Evolutionary conservation across 352 stramenopile species (phyloP).

Genomic region (Phytopythium chamaehyphon): DNA sequence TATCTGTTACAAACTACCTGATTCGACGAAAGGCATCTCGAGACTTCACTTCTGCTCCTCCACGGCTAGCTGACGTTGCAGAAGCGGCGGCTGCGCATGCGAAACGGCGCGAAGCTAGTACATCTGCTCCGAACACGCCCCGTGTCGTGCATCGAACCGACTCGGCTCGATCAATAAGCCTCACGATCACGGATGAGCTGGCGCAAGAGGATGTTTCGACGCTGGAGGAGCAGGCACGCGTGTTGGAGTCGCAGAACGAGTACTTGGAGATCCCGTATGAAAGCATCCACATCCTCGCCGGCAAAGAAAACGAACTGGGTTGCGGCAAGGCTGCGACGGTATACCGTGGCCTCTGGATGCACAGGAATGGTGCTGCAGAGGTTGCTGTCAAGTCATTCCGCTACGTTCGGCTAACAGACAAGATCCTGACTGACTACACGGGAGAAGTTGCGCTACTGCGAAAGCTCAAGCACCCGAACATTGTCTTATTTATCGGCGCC

Average conservation of each 20-base stretch:
- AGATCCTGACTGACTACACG: constrained; percentile 83
- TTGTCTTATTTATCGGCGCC: constrained; percentile 89
- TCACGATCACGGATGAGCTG: constrained; percentile 39
- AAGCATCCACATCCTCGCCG: constrained; percentile 81
- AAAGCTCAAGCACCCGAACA: constrained; percentile 88
- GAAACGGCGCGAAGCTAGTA: constrained; percentile 16
- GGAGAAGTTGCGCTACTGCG: constrained; percentile 82
- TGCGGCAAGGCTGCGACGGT: constrained; percentile 85
- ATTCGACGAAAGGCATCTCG: constrained; percentile 58
- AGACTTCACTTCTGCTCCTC: constrained; percentile 29
- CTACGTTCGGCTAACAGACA: constrained; percentile 85
- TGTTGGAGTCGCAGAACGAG: constrained; percentile 83
- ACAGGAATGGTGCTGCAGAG: constrained; percentile 74
- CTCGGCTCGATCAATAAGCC: constrained; percentile 34
- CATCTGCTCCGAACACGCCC: constrained; percentile 11
- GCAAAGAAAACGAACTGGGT: constrained; percentile 85
- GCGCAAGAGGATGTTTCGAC: constrained; percentile 59
- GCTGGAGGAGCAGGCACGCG: constrained; percentile 73
- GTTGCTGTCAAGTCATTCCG: constrained; percentile 86
- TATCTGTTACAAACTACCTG: constrained; percentile 81
- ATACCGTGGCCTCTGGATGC: constrained; percentile 86
- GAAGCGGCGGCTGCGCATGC: constrained; percentile 22
- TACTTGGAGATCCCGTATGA: constrained; percentile 87
- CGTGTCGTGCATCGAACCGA: constrained; percentile 30
- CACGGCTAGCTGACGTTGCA: constrained; percentile 17